A percentile compares a stretch with the other conserved stretches of the same genome.
Conservation (phyloP, 2,329 filamentous ascomycete species). For the Chalara sp. region DNA sequence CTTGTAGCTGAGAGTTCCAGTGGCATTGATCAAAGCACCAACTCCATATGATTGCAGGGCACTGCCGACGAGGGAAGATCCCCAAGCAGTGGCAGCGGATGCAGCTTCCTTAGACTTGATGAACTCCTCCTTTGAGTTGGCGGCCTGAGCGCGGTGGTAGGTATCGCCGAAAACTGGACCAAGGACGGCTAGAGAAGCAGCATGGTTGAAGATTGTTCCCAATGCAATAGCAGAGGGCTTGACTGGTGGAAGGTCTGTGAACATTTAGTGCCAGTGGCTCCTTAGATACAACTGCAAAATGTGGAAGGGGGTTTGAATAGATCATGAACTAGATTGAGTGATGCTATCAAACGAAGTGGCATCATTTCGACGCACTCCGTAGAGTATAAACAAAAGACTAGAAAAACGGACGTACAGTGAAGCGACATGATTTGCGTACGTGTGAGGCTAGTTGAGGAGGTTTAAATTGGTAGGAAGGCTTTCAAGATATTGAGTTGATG, state of each 20-base stretch:
- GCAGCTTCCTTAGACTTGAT: slow-evolving; percentile 87
- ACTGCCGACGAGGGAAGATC: slow-evolving; percentile 82
- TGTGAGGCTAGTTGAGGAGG: slow-evolving; percentile 8
- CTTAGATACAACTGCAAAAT: too few relatives aligned
- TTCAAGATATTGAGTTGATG: slow-evolving; percentile 20
- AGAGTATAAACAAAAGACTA: too few relatives aligned
- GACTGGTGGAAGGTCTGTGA: slow-evolving; percentile 62
- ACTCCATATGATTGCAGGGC: slow-evolving; percentile 86
- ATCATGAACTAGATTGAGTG: not conserved
- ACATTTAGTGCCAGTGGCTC: not conserved
- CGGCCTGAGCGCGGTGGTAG: slow-evolving; percentile 83
- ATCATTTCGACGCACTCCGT: not conserved
- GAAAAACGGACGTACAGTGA: slow-evolving; percentile 18
- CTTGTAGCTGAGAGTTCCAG: slow-evolving; percentile 92
- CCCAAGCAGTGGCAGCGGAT: slow-evolving; percentile 81
- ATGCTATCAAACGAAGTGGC: not conserved
- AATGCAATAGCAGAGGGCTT: slow-evolving; percentile 98
- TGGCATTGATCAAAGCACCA: slow-evolving; percentile 87
- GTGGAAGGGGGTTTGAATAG: not conserved
- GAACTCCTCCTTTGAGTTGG: slow-evolving; percentile 97
- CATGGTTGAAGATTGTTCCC: slow-evolving; percentile 93
- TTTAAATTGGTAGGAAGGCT: not conserved
- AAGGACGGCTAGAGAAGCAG: slow-evolving; percentile 79
- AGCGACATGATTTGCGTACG: slow-evolving; percentile 20
- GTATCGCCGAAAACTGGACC: slow-evolving; percentile 88